A percentile compares a stretch with the other conserved stretches of the same genome.
Evolutionary conservation across 306 rosid genomes (phyloP).

Genomic region (Sphenostylis stenocarpa): DNA sequence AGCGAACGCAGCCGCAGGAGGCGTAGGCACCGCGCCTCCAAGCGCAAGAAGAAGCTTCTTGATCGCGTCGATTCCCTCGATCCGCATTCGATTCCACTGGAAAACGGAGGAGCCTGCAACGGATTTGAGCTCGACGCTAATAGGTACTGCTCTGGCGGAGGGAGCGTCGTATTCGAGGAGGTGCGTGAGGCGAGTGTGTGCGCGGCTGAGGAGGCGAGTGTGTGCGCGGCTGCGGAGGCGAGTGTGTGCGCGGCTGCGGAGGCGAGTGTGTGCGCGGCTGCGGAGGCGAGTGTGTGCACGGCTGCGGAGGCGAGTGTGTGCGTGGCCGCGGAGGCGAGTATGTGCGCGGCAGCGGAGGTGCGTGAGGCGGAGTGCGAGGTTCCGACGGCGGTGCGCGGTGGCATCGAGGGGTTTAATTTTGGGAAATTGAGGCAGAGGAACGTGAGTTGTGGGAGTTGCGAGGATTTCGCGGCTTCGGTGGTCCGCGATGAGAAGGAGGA

Average conservation of each 20-base stretch:
- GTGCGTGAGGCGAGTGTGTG: constrained; percentile 35
- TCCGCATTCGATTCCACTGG: constrained; percentile 20
- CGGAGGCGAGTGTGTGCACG: no score
- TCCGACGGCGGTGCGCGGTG: constrained; percentile 40
- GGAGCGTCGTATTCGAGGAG: constrained; percentile 50
- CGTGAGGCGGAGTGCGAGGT: constrained; percentile 39
- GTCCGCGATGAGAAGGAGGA: constrained; percentile 31
- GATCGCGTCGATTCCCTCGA: constrained; percentile 46
- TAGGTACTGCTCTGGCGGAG: constrained; percentile 31
- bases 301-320: constrained; percentile 37
- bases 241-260: constrained; percentile 44
- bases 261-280: constrained; percentile 39
- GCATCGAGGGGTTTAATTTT: constrained; percentile 56
- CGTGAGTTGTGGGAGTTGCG: constrained; percentile 48
- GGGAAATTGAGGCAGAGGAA: constrained; percentile 80
- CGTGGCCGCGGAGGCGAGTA: constrained; percentile 36
- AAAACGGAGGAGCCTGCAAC: constrained; percentile 23
- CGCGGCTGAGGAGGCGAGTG: constrained; percentile 31
- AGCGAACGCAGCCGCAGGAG: constrained; percentile 42
- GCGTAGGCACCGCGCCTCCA: constrained; percentile 53
- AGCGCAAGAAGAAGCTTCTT: constrained; percentile 48
- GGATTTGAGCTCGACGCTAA: constrained; percentile 46
- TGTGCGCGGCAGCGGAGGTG: constrained; percentile 35
- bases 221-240: no score
- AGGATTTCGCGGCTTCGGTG: constrained; percentile 37